phyloP scores from a whole-genome alignment of 2,329 filamentous ascomycete species.

The Xylariales sp. region DNA sequence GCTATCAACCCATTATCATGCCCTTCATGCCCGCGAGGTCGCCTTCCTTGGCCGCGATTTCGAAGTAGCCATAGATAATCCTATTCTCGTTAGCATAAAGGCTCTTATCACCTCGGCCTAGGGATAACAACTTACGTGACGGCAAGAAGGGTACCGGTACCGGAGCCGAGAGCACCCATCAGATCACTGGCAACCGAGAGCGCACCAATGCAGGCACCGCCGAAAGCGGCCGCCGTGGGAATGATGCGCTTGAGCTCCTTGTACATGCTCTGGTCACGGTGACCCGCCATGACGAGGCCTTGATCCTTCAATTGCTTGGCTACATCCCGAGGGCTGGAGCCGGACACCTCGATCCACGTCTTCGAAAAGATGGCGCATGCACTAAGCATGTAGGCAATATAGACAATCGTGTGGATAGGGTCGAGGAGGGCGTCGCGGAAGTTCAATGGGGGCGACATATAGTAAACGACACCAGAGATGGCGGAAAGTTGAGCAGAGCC shows the following conservation, averaged over 20 bases:
- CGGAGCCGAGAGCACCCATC: slow-evolving; percentile 93
- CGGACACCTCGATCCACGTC: slow-evolving; percentile 99
- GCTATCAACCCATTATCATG: slow-evolving; percentile 74
- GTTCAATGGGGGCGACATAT: slow-evolving; percentile 99
- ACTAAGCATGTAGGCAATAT: slow-evolving; percentile 97
- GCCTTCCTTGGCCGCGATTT: slow-evolving; percentile 98
- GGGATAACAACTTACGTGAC: slow-evolving; percentile 81
- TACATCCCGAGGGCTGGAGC: slow-evolving; percentile 95
- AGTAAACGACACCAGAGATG: slow-evolving; percentile 94
- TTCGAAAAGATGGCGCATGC: slow-evolving; percentile 99
- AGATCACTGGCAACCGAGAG: slow-evolving; percentile 96
- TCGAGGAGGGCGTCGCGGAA: slow-evolving; percentile 97
- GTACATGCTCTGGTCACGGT: slow-evolving; percentile 99
- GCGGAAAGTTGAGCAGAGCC: slow-evolving; percentile 96
- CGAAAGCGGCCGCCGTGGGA: slow-evolving; percentile 96
- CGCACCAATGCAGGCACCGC: slow-evolving; percentile 98
- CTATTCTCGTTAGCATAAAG: slow-evolving; percentile 60
- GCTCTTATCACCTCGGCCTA: background rate
- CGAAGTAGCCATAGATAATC: slow-evolving; percentile 99
- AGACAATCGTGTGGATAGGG: slow-evolving; percentile 94
- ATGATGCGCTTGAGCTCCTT: slow-evolving; percentile 99
- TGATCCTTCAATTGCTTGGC: slow-evolving; percentile 99
- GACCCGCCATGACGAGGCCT: slow-evolving; percentile 98
- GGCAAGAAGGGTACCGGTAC: slow-evolving; percentile 96
- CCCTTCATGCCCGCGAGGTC: slow-evolving; percentile 87